Base-by-base conservation (phyloP, 306 rosid species). In the Quercus agrifolia region DNA sequence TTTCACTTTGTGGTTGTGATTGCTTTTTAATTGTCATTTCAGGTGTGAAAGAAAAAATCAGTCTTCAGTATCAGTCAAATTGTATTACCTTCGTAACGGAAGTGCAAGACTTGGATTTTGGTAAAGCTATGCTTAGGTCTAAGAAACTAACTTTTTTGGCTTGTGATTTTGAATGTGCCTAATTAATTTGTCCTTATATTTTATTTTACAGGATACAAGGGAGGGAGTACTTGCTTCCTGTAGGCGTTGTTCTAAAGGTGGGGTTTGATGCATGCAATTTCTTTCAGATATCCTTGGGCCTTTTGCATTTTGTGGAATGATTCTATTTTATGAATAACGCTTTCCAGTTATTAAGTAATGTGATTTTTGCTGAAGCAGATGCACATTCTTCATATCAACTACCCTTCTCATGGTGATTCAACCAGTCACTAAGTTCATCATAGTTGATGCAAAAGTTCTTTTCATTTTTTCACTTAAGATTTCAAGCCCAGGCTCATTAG, bases 61-160 rank as follows among this genome's bases (percentile, higher is more conserved):
- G 80, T 86, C 99, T 6, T 83, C 99, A 2, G 80, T 92, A 58
- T 67, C 98, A 17, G 78, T 95, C 35, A 91, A 80, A 84, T 70
- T 95, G 81, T 92, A 95, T 86, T 92, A 95, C 80, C 92, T 95
- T 86, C 87, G 86, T 52, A 92, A 84, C 70, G 99, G 96, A 79
- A 95, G 99, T 77, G 99, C 99, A 73, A 91, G 99, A 77, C 82
- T 95, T 71, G 97, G 99, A 80, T 87, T 92, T 84, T 95, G 99
- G 99, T 95, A 89, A 49, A 85, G 92, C 69, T 77, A 28, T 64
- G 78, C 61, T 76, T 85, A 68, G 66, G 71, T 80, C 78, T 62
- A 71, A 17, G 15, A 55, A 52, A 79, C 63, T 51, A 33, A 13
- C n/a, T 46, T 80, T 49, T 49, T 13, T 68, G 64, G 79, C n/a